Base-by-base conservation (phyloP, 2,329 filamentous ascomycete species). In the Alternaria viburni region DNA sequence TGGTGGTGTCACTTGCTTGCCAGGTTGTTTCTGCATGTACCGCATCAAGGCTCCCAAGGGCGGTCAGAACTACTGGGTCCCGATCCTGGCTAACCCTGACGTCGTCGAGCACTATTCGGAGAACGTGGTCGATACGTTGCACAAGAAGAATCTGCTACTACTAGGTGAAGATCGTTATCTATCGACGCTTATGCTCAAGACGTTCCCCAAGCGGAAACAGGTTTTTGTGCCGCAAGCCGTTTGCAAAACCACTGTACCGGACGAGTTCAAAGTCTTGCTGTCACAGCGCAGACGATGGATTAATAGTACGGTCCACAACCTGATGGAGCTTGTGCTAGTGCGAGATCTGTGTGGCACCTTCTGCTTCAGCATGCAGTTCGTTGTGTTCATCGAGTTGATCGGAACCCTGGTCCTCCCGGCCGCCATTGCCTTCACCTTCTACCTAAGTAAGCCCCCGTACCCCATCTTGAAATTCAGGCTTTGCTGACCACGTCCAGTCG, bases 11-110 rank as follows among this genome's bases (percentile, higher is more conserved):
- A 99, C 96, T 68, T 99, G 96, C 86, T 86, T 99, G 72, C 96
- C 96, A 15, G 96, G 96, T 69, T 99, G 96, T 86, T 99, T 99
- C 89, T 97, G 93, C 86, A 99, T 99, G 96, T 99, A 99, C 85
- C 92, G 96, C 76, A 98, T 99, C 88, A 99, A 99, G 83, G 92
- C 96, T 28, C 96, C 96, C 64, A 99, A 99, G 84, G 96, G 96
- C 69, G 95, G 92, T 25, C 93, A 98, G 80, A 98, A 99, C 84
- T 99, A 98, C 83, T 99, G 96, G 96, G 96, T 99, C 23, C 96
- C 96, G 8, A 98, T 99, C 75, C 87, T 99, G 68, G 96, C 96
- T 72, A 99, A 99, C 80, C 96, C 96, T 3, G 96, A 99, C 76
- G 92, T 99, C 46, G 96, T 99, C 50, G 96, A 99, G 83, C 96